Base-by-base conservation (phyloP, 2,329 filamentous ascomycete genomes). In the Xylariaceae sp. region DNA sequence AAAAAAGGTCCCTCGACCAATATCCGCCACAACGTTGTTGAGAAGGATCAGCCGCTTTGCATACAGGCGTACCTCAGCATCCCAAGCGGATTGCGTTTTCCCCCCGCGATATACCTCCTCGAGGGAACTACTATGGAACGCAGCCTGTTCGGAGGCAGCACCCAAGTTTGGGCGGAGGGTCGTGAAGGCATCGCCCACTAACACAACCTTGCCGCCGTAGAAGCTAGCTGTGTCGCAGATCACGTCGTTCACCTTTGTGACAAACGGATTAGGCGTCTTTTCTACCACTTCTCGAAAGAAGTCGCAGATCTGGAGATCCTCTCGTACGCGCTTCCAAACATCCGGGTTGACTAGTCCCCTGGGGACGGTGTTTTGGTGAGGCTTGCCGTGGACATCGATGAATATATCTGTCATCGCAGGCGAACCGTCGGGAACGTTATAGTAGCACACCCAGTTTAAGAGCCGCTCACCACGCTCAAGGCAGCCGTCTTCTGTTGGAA, bases 361-460 rank as follows among this genome's bases (percentile, higher is more conserved):
- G 1, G 77, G 77, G 46, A 80, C 68, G 0, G 77, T 80, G 46
- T 76, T 74, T 26, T 65, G 67, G 60, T 79, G 77, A 2, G 64
- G 60, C 32, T 66, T 64, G 10, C 75, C 76, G 20, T 76, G 61
- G 2, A 67, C 56, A 54, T 79, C 77, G 2, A 78, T 81, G 70
- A 81, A 76, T 7, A 79, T 61, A 1, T 75, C 72, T 7, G 66
- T 63, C 20, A 78, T 70, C 19, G 76, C 75, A 2, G 65, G 40
- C 1, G 74, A 74, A 6, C 65, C 69, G n/a, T 76, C 71, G 0
- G 67, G 58, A 21, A 75, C 70, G 59, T 79, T 77, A 50, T 67
- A 72, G 65, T 81, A 81, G 71, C 76, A 79, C 1, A 81, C 75
- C 58, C 73, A 79, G 54, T 80, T 81, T 59, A 80, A 69, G 2